Conservation (phyloP, 257 asterid genomes). For the Leonotis leonurus region DNA sequence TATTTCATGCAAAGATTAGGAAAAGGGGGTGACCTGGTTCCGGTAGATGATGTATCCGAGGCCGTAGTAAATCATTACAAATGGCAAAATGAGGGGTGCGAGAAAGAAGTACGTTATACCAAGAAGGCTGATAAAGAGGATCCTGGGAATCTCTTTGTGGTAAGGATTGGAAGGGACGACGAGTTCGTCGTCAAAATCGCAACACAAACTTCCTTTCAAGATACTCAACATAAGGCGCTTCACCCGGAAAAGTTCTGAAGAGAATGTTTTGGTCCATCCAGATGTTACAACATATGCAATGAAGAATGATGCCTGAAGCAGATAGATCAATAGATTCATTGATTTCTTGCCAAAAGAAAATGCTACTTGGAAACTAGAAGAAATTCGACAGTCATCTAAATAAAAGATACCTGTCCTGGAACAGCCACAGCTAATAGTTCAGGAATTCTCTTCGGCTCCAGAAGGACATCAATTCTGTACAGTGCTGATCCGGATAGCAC, state of each 20-base stretch:
- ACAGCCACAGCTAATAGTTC: slow-evolving; percentile 76
- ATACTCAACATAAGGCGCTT: slow-evolving; percentile 35
- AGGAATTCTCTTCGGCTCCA: slow-evolving; percentile 84
- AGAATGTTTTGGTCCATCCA: slow-evolving; percentile 84
- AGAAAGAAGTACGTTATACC: slow-evolving; percentile 87
- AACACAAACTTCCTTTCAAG: slow-evolving; percentile 35
- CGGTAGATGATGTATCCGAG: slow-evolving; percentile 82
- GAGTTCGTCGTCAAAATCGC: slow-evolving; percentile 43
- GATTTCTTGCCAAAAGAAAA: neutral
- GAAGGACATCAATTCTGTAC: slow-evolving; percentile 44
- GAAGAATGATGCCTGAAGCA: slow-evolving; percentile 79
- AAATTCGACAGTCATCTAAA: neutral
- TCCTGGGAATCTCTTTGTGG: slow-evolving; percentile 77
- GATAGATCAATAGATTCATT: neutral
- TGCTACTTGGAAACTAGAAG: neutral
- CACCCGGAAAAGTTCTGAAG: slow-evolving; percentile 56
- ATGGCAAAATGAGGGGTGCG: slow-evolving; percentile 85
- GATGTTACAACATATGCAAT: slow-evolving; percentile 94
- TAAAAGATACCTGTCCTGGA: slow-evolving; percentile 79
- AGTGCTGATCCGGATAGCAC: slow-evolving; percentile 91
- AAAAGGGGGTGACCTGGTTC: slow-evolving; percentile 60
- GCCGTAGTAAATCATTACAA: slow-evolving; percentile 72
- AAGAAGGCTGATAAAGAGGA: slow-evolving; percentile 80
- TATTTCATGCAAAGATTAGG: neutral
- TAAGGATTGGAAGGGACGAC: slow-evolving; percentile 77